Conservation (phyloP, 208 protist genomes). For the Entamoeba moshkovskii region DNA sequence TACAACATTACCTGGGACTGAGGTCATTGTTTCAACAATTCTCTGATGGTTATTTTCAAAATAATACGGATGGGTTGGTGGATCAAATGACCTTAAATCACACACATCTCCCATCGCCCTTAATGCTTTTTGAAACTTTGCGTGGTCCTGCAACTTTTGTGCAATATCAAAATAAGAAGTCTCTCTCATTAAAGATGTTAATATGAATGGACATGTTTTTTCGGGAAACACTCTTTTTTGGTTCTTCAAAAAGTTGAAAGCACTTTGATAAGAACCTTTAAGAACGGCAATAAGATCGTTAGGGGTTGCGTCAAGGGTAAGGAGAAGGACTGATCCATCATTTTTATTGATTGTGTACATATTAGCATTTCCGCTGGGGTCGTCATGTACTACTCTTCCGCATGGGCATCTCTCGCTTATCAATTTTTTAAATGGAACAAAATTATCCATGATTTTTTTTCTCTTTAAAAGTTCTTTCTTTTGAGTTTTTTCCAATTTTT, state of each 20-base stretch:
- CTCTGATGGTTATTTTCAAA: not conserved
- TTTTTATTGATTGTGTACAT: not conserved
- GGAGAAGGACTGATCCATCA: not conserved
- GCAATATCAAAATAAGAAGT: not conserved
- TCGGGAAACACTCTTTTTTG: not conserved
- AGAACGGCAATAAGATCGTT: not conserved
- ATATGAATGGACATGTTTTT: not conserved
- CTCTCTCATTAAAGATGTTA: not conserved
- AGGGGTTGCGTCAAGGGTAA: not conserved
- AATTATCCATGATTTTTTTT: not conserved
- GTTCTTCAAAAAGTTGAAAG: not conserved
- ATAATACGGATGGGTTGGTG: too few relatives aligned
- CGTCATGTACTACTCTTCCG: not conserved
- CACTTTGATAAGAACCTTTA: not conserved
- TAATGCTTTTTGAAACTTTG: not conserved
- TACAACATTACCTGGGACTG: not conserved
- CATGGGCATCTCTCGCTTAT: not conserved
- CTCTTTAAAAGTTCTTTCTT: not conserved
- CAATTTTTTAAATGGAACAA: not conserved
- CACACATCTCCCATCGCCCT: too few relatives aligned
- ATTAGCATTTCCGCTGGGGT: not conserved
- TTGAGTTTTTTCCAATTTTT: too few relatives aligned
- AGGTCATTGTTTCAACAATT: not conserved
- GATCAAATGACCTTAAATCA: too few relatives aligned
- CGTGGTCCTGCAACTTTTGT: not conserved